phyloP scores from a whole-genome alignment of 2,329 filamentous ascomycete genomes.

The Paecilomyces sp. region DNA sequence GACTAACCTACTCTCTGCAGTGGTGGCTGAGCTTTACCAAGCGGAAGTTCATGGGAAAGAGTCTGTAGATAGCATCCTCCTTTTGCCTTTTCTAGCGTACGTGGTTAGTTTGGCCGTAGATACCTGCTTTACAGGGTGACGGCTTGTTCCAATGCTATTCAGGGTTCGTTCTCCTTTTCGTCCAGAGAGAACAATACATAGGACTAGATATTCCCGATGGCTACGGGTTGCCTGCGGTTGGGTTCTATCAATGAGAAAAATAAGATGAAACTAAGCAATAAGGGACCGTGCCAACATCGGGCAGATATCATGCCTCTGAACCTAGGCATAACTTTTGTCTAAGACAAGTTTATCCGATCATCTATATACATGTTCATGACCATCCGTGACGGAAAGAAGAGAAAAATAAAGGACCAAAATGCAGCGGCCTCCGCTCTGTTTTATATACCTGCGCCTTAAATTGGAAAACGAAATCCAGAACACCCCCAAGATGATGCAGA shows the following conservation, averaged over 20 bases:
- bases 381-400: not conserved
- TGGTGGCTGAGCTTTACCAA: slow-evolving; percentile 99
- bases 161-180: not conserved
- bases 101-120: not conserved
- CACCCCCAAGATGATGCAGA: not conserved
- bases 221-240: not conserved
- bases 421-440: not conserved
- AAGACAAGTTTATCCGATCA: not conserved
- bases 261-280: not conserved
- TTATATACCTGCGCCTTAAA: not conserved
- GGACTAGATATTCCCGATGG: not conserved
- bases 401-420: not conserved
- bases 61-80: slow-evolving; percentile 46
- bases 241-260: not conserved
- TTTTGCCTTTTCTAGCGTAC: not conserved
- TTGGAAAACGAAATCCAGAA: not conserved
- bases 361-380: not conserved
- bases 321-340: not conserved
- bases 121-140: not conserved
- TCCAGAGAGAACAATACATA: not conserved
- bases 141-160: not conserved
- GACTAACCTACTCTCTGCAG: slow-evolving; percentile 45
- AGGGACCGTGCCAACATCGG: not conserved
- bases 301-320: not conserved
- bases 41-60: slow-evolving; percentile 99